Base-by-base conservation (phyloP, 1,284 basidiomycete genomes). In the Fomitiporia mediterranea region DNA sequence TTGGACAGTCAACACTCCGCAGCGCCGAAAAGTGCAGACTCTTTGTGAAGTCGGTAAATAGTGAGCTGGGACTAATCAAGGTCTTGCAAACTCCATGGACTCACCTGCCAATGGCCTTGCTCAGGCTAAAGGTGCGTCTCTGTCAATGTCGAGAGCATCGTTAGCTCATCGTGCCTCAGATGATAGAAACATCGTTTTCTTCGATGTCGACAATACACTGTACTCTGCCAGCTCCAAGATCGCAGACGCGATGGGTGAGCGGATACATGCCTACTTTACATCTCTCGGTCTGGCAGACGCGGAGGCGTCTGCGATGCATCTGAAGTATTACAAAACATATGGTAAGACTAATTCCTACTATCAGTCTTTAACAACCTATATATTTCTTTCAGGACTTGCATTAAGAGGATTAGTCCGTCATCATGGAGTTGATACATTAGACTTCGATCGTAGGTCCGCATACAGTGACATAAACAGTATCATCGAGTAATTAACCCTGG, bases 161-260 rank as follows among this genome's bases (percentile, higher is more conserved):
- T n/a, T 3, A 46, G 44, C 28, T 46, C 44, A 46, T 28, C 11
- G 7, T 4, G 25, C 6, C 67, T 11, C n/a, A 55, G 82, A 84
- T 74, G 78, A 83, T 56, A 76, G 82, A 19, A 68, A 67, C 57
- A 72, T 91, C 47, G 75, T 90, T 35, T 92, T 86, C 81, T 82
- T 94, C 58, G 91, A 94, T 67, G 91, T 94, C 60, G 91, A 94
- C 70, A 92, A 93, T 65, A 92, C 91, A 1, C 76, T 92, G 13
- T 93, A 93, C 69, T 88, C 87, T 15, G 80, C 86, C 0, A 86
- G 79, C 65, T 75, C 82, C 9, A 82, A 78, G 67, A 91, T 94
- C 55, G 84, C 86, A 4, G 81, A 89, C 60, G 82, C 76, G n/a
- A 93, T 94, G 91, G 83, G 83, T 15, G 71, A 85, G 60, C 81